Conservation (phyloP, 441 rosid genomes). For the Metrosideros polymorpha region DNA sequence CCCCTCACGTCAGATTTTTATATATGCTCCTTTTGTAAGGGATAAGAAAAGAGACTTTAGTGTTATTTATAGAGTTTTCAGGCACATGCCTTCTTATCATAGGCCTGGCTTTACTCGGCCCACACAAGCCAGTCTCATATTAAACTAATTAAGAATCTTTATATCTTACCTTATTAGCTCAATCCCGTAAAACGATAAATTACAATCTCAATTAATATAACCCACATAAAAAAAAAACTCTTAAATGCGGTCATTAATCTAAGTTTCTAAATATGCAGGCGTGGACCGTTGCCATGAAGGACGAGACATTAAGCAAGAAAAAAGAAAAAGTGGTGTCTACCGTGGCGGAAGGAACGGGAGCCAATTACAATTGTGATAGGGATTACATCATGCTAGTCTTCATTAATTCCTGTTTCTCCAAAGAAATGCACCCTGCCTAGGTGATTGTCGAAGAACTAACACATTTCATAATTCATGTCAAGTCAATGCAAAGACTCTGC, state of each 20-base stretch:
- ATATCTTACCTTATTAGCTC: too few relatives aligned
- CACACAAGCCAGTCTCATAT: too few relatives aligned
- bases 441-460: background rate
- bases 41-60: too few relatives aligned
- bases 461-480: background rate
- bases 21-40: too few relatives aligned
- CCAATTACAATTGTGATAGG: background rate
- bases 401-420: background rate
- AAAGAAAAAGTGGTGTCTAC: background rate
- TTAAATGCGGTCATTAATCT: background rate
- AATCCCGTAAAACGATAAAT: too few relatives aligned
- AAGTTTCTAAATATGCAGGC: background rate
- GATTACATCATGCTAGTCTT: background rate
- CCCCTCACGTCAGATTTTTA: too few relatives aligned
- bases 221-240: too few relatives aligned
- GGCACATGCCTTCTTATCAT: too few relatives aligned
- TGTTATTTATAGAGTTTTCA: too few relatives aligned
- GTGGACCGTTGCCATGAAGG: background rate
- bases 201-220: too few relatives aligned
- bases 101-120: too few relatives aligned
- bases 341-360: background rate
- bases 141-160: too few relatives aligned
- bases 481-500: background rate
- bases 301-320: fast-evolving
- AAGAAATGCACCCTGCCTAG: background rate